Base-by-base conservation (phyloP, 371 early-diverging fungal species). In the Apophysomyces trapeziformis region DNA sequence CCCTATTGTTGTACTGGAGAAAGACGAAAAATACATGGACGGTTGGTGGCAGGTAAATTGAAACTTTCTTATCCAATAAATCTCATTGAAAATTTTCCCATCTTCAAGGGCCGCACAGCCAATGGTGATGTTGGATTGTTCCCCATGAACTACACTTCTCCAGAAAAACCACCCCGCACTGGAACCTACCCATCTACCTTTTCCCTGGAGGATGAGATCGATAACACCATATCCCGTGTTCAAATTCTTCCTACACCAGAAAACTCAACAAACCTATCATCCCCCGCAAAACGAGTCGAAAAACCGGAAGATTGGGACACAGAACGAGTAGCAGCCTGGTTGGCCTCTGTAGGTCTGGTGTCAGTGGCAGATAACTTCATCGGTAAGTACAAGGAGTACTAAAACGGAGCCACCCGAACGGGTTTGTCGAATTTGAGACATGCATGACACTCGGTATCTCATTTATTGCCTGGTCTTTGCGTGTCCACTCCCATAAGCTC, bases 21-120 rank as follows among this genome's bases (percentile, higher is more conserved):
- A 84, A 68, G 95, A 94, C 72, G 93, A 92, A 41, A 78, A 86
- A 47, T 93, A 87, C 70, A 79, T 83, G 21, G 95, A 94, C 74
- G 93, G 93, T 37, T 94, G 95, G 95, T 94, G 92, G 92, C 85
- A 88, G 88, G 92, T 90, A 87, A 78, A 35, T 62, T 50, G 36
- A 37, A 32, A 43, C 5, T 58, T 58, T 35, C 36, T 58, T 41
- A 63, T 4, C 21, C 21, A 14, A 57, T 60, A 47, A 60, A 37
- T 6, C 44, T 58, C 13, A 18, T 60, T 37, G 5, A 50, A n/a
- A 43, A 21, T n/a, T 35, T 46, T 44, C 12, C 37, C 9, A 60
- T 64, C 46, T 57, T 61, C 39, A 58, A 83, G 83, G 83, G 83
- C 26, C 73, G 73, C 60, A 92, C 88, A 66, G 57, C 80, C 14